Conservation (phyloP, 2,329 filamentous ascomycete genomes). For the Elsinoe fawcettii region DNA sequence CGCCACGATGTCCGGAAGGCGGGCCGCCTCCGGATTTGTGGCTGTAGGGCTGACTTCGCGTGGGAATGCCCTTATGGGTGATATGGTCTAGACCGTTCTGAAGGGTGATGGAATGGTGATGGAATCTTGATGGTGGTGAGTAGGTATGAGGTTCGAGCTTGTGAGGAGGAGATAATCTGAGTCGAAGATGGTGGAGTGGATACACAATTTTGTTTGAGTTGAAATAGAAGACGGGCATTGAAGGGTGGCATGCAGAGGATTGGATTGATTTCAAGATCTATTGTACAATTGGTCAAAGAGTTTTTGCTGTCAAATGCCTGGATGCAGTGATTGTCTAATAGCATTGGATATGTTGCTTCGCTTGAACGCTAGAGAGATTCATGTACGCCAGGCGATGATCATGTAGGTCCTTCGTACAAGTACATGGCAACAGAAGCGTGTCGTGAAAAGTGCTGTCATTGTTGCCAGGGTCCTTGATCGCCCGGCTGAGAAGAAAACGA, state of each 20-base stretch:
- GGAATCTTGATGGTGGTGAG: background rate
- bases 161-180: background rate
- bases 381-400: background rate
- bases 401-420: background rate
- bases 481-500: slow-evolving; percentile 23
- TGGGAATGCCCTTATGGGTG: background rate
- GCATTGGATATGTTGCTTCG: background rate
- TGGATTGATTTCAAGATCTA: background rate
- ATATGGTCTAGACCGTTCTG: background rate
- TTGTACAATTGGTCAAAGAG: background rate
- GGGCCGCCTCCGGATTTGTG: background rate
- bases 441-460: slow-evolving; percentile 25
- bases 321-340: background rate
- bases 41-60: background rate
- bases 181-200: no score
- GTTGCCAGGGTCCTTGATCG: slow-evolving; percentile 23
- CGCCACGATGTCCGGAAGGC: background rate
- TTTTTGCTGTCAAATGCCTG: background rate
- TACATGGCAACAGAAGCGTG: background rate
- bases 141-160: background rate
- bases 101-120: background rate
- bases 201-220: no score
- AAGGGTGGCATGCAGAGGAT: background rate
- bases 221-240: background rate
- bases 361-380: background rate